Percentiles rank a stretch among this genome's conserved stretches.
Evolutionary conservation across 345 rosid genomes (phyloP).

Genomic region (Toxicodendron radicans): DNA sequence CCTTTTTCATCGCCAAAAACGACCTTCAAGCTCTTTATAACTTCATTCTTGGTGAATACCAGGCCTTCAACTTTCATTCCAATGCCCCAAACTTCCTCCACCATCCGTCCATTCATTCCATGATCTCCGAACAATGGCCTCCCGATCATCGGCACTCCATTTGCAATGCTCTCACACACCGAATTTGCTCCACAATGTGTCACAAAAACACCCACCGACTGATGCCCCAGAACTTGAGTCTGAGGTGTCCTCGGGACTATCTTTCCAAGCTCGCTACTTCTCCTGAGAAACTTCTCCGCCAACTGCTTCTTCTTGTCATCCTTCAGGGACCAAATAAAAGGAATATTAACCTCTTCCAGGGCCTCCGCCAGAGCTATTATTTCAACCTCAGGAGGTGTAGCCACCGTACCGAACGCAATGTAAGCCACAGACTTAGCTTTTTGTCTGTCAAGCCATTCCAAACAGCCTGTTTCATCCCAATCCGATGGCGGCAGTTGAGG

Average conservation of each 20-base stretch:
- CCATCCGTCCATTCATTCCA: slow-evolving; percentile 40
- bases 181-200: slow-evolving; percentile 23
- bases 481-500: slow-evolving; percentile 14
- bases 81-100: slow-evolving; percentile 55
- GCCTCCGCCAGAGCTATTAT: slow-evolving; percentile 50
- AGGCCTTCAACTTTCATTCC: slow-evolving; percentile 44
- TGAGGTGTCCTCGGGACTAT: slow-evolving; percentile 69
- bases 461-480: slow-evolving; percentile 43
- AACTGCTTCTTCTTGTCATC: slow-evolving; percentile 25
- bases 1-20: slow-evolving; percentile 36
- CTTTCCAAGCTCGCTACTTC: slow-evolving; percentile 37
- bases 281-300: slow-evolving; percentile 38
- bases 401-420: slow-evolving; percentile 61
- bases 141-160: slow-evolving; percentile 63
- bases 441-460: slow-evolving; percentile 52
- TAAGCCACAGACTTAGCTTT: slow-evolving; percentile 46
- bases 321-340: slow-evolving; percentile 55
- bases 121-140: slow-evolving; percentile 59
- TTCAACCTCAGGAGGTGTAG: slow-evolving; percentile 37
- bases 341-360: slow-evolving; percentile 37
- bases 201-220: too few relatives aligned
- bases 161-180: slow-evolving; percentile 45
- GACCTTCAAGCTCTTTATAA: slow-evolving; percentile 37
- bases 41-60: slow-evolving; percentile 29
- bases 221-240: slow-evolving; percentile 39